A percentile compares a stretch with the other conserved stretches of the same genome.
Evolutionary conservation across 1,139 yeast genomes (phyloP).

Genomic region (Suhomyces guaymorum): DNA sequence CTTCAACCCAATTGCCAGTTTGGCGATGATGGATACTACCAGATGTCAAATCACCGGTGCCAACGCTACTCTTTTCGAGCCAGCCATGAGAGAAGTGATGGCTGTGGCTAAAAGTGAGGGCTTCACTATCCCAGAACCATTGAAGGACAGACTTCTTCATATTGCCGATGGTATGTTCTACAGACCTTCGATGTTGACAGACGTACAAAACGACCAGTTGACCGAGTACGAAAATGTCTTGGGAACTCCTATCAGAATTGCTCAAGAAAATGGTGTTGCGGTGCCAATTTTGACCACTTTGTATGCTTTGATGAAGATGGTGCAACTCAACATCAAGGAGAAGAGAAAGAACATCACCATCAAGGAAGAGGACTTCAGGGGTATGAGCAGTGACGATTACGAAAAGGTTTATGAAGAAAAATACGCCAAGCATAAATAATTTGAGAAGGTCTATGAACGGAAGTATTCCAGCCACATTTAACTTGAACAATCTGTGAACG

Average conservation of each 20-base stretch:
- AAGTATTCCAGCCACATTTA: too few species aligned
- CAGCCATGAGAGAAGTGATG: constrained; percentile 67
- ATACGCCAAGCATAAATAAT: constrained; percentile 5
- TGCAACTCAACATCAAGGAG: constrained; percentile 63
- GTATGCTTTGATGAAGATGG: constrained; percentile 56
- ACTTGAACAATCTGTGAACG: too few species aligned
- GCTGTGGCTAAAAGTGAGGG: constrained; percentile 67
- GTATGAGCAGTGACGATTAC: constrained; percentile 28
- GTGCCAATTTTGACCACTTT: constrained; percentile 61
- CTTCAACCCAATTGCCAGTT: constrained; percentile 60
- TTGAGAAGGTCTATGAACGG: too few species aligned
- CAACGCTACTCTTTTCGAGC: constrained; percentile 48
- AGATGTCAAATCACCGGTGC: constrained; percentile 58
- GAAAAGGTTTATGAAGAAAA: constrained; percentile 26
- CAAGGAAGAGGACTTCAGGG: constrained; percentile 29
- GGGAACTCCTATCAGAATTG: constrained; percentile 69
- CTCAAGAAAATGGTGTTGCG: constrained; percentile 52
- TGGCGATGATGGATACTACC: constrained; percentile 54
- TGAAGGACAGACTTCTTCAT: constrained; percentile 51
- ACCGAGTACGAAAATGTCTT: constrained; percentile 71
- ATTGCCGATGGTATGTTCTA: constrained; percentile 67
- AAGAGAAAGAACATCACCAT: constrained; percentile 43
- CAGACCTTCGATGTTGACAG: constrained; percentile 76
- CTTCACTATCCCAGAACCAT: constrained; percentile 46
- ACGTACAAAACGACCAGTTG: constrained; percentile 65